phyloP scores from a whole-genome alignment of 257 asterid genomes.

The Solanum medicagineum region DNA sequence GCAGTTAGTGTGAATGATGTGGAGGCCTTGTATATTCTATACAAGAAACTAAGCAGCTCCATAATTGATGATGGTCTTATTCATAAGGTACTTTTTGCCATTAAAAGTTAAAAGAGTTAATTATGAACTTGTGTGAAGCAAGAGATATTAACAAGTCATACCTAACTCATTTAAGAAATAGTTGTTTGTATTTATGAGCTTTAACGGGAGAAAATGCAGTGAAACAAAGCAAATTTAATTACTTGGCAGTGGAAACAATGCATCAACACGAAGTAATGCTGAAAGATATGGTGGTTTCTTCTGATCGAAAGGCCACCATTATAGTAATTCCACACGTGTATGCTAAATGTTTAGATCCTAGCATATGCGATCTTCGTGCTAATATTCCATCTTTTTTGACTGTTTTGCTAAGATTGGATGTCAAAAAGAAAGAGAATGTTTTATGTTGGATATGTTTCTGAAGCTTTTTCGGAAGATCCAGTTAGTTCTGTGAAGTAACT shows the following conservation, averaged over 20 bases:
- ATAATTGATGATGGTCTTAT: constrained; percentile 54
- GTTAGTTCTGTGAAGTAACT: too few species aligned
- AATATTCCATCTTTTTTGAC: too few species aligned
- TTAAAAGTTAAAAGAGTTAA: not conserved
- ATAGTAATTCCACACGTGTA: too few species aligned
- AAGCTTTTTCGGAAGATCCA: too few species aligned
- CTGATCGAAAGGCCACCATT: too few species aligned
- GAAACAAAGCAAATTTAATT: not conserved
- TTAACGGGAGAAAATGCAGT: too few species aligned
- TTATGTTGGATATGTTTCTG: too few species aligned
- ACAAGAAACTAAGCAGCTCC: constrained; percentile 55
- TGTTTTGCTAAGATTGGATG: too few species aligned
- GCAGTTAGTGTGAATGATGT: constrained; percentile 78
- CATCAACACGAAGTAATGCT: not conserved
- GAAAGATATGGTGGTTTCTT: not conserved
- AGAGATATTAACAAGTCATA: not conserved
- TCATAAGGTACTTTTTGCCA: constrained; percentile 41
- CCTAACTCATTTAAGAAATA: not conserved
- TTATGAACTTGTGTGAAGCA: not conserved
- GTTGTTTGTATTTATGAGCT: not conserved
- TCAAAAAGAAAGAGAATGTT: too few species aligned
- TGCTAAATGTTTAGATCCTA: too few species aligned
- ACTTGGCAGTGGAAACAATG: not conserved
- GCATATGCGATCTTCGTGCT: too few species aligned
- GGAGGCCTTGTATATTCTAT: constrained; percentile 58